Conservation (phyloP, 2,329 filamentous ascomycete genomes). For the Aureobasidium sp. region DNA sequence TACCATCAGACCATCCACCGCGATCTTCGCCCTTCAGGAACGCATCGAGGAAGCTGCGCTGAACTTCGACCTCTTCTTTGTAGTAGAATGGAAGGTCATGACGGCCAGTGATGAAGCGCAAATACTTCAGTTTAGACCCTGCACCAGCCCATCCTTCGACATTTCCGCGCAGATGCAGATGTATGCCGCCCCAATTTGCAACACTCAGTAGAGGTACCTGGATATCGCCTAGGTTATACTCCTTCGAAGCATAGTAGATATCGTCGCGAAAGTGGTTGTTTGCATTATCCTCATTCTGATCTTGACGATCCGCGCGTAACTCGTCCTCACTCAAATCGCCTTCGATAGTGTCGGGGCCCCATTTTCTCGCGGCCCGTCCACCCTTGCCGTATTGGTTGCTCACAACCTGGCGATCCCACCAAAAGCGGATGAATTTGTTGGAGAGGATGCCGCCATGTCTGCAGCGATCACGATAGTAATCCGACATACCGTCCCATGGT, state of each 20-base stretch:
- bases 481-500: constrained; percentile 52
- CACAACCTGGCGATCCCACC: constrained; percentile 62
- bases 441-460: constrained; percentile 34
- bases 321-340: constrained; percentile 50
- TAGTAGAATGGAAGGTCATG: constrained; percentile 69
- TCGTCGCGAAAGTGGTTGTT: constrained; percentile 49
- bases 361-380: constrained; percentile 43
- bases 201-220: constrained; percentile 59
- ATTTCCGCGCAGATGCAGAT: constrained; percentile 62
- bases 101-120: constrained; percentile 60
- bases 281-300: constrained; percentile 34
- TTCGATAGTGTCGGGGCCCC: constrained; percentile 50
- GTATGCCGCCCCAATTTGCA: constrained; percentile 64
- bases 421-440: constrained; percentile 47
- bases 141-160: constrained; percentile 57
- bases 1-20: constrained; percentile 52
- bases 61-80: constrained; percentile 57
- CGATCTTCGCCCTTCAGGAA: constrained; percentile 61
- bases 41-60: constrained; percentile 59
- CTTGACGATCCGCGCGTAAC: constrained; percentile 36
- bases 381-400: constrained; percentile 53
- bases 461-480: constrained; percentile 45
- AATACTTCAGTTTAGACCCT: constrained; percentile 58
- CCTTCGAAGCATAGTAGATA: constrained; percentile 55
- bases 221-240: constrained; percentile 58